These are phyloP conservation scores for Melaleuca quinquenervia DNA, from an alignment of 345 rosid genomes.

Conservation along the genomic window DNA sequence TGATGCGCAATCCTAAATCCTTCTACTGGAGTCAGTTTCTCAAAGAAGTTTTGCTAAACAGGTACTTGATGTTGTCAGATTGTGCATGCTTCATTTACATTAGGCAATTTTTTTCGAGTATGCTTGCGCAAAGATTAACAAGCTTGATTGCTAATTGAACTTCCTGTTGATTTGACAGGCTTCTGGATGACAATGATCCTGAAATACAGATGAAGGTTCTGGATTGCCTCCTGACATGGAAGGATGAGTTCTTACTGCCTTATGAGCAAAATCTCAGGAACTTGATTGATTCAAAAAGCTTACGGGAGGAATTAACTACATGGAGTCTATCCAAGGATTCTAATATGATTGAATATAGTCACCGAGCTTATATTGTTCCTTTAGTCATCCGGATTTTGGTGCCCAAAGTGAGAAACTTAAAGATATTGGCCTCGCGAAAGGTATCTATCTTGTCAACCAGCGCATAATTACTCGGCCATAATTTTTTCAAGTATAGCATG, in stretches of 20 bases:
- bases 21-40: slow-evolving; percentile 46
- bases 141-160: background rate
- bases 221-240: slow-evolving; percentile 77
- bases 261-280: slow-evolving; percentile 69
- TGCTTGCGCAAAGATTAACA: background rate
- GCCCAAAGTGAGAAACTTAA: slow-evolving; percentile 83
- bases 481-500: background rate
- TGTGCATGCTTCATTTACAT: background rate
- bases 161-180: slow-evolving; percentile 31
- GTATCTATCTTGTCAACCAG: slow-evolving; percentile 17
- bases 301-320: slow-evolving; percentile 79
- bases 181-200: slow-evolving; percentile 81
- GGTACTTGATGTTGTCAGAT: slow-evolving; percentile 30
- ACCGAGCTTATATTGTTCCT: slow-evolving; percentile 53
- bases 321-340: slow-evolving; percentile 76
- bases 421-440: slow-evolving; percentile 76
- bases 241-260: slow-evolving; percentile 59
- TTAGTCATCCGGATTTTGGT: slow-evolving; percentile 53
- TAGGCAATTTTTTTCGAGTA: background rate
- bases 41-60: slow-evolving; percentile 58
- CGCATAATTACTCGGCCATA: background rate
- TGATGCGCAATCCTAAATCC: slow-evolving; percentile 59
- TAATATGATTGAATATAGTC: slow-evolving; percentile 40
- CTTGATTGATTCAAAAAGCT: slow-evolving; percentile 53
- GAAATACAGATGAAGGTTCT: slow-evolving; percentile 70